Evolutionary conservation across 768 basidiomycete species (phyloP), one percentile per base, ranked within the genome.

Genomic region (Cyclocybe aegerita): DNA sequence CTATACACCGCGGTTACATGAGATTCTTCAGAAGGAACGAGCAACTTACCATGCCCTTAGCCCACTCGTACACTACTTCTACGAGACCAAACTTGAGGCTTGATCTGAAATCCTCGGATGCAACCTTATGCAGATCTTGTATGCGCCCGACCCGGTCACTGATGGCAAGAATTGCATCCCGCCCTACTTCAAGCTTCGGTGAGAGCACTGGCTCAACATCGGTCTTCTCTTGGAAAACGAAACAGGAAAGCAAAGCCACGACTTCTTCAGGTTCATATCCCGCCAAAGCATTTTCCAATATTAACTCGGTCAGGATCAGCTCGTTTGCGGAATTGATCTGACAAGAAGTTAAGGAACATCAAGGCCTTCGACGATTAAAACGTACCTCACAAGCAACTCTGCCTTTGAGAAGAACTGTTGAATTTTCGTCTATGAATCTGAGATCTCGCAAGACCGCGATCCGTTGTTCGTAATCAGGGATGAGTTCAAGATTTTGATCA

Each of bases 241-340:
- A 98, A 63, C 90, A 90, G 3, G 96, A 98, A 4, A 99, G 78
- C 23, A 99, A 78, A 2, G 97, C 95, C 36, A 96, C 97, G 44
- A 96, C 93, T 70, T 98, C 97, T 66, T 93, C 93, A 0, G 97
- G 92, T 40, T 93, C 93, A 65, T 91, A 98, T 10, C 75, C 73
- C 5, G 93, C 92, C 29, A 98, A 75, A 0, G 90, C 89, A 63
- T 99, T 99, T 63, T 99, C 97, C 45, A 98, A 79, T 48, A 99
- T 96, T 44, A 99, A 81, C 62, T 99, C 97, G 0, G 97, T 99
- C 41, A 98, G 75, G 42, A 99, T 82, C 17, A 99, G 88, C 61
- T 98, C 97, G 55, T 92, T 93, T n/a, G 89, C 92, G 6, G 96
- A 98, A 65, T 99, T 99, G 65, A 99, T 98, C 95, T 98, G 60